Evolutionary conservation across 257 asterid species (phyloP), one percentile per base, ranked within the genome.

Genomic region (Fraxinus pennsylvanica): DNA sequence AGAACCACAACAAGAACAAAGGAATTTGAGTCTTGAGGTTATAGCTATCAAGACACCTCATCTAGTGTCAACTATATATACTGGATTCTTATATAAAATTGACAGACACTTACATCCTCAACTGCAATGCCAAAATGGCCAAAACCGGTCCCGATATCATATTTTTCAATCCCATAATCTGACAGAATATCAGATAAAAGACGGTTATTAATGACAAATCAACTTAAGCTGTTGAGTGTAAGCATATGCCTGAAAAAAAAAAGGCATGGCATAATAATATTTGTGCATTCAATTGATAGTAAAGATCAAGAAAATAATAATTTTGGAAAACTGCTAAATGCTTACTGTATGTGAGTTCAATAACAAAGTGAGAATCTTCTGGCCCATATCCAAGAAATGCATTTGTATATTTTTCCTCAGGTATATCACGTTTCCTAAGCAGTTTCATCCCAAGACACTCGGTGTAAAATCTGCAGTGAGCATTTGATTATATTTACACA

Each of bases 331-430:
- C 35, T 14, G 35, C 41, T 29, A 73, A 76, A 41, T 67, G 71
- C 94, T 89, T 91, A 96, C 98, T 96, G 82, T 92, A 93, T 71
- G 99, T 96, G 82, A 96, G 96, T 82, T 96, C 99, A 81, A 93
- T 89, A 73, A 96, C 99, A 84, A 96, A 96, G 78, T 96, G 99
- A 77, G 97, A 90, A 86, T 96, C 97, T 86, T 96, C 99, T 4
- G 98, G 96, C 68, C 99, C 99, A 87, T 90, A 96, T 81, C 99
- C 99, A 57, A 96, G 97, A 83, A 96, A 96, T 45, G 98, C 99
- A 79, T 96, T 96, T 69, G 98, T 91, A 82, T 96, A 96, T 86
- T 90, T 91, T 88, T 93, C 99, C 82, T 93, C 98, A 2, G 97
- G 94, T 71, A 92, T 85, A 82, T 96, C 99, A 47, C 99, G 93